A percentile compares a stretch with the other conserved stretches of the same genome.
phyloP scores from a whole-genome alignment of 306 rosid genomes.

The Styphnolobium japonicum region DNA sequence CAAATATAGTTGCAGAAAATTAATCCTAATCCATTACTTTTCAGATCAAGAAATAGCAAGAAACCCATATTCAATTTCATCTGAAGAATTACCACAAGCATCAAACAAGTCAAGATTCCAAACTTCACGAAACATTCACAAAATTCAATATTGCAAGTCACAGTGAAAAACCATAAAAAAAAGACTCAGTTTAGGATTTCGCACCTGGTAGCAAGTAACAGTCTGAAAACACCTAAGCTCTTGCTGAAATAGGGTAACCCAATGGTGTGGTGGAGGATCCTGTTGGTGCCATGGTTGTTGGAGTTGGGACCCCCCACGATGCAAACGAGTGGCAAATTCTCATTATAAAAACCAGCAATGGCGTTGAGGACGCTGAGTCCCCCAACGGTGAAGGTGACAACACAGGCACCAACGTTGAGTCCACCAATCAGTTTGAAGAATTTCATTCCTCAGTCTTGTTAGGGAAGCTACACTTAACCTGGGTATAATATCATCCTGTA shows the following conservation, averaged over 20 bases:
- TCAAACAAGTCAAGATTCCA: background rate
- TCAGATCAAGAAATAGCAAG: background rate
- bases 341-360: conserved; percentile 87
- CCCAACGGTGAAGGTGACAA: conserved; percentile 79
- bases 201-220: conserved; percentile 85
- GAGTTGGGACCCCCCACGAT: conserved; percentile 93
- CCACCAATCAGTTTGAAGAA: no score
- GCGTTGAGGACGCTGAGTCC: conserved; percentile 85
- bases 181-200: background rate
- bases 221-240: conserved; percentile 82
- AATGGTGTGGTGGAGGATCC: conserved; percentile 86
- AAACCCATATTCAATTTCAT: background rate
- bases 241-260: conserved; percentile 78
- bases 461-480: no score
- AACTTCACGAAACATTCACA: background rate
- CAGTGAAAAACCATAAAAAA: background rate
- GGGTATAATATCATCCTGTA: conserved; percentile 67
- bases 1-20: no score
- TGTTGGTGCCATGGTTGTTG: conserved; percentile 69
- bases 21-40: background rate
- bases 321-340: conserved; percentile 77
- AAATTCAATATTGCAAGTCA: background rate
- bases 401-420: conserved; percentile 95
- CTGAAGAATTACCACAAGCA: background rate
- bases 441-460: no score